Conservation (phyloP, 2,329 filamentous ascomycete species). For the Paraphaeosphaeria minitans region DNA sequence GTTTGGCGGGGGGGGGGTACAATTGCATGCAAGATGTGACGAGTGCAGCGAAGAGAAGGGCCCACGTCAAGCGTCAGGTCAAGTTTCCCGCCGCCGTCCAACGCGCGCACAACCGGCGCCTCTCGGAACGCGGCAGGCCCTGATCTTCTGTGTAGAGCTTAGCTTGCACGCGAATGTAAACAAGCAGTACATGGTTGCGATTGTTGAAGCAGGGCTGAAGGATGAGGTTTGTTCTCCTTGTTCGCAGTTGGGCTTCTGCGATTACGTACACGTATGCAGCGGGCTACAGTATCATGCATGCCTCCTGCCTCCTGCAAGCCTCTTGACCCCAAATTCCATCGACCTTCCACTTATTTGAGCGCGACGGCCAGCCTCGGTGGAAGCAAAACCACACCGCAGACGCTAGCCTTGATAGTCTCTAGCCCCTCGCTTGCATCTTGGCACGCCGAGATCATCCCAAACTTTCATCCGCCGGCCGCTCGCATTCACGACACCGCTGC, state of each 20-base stretch:
- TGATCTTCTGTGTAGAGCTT: conserved; percentile 1
- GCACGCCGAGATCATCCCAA: conserved; percentile 3
- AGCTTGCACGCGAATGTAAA: conserved; percentile 2
- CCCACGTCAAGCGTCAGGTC: background rate
- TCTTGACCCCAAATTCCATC: background rate
- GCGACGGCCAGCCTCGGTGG: background rate
- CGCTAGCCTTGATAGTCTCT: background rate
- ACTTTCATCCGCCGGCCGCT: conserved; percentile 1
- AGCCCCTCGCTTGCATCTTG: background rate
- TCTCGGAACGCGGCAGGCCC: conserved; percentile 5
- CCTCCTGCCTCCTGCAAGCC: background rate
- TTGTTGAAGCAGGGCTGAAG: background rate
- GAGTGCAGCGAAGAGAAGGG: conserved; percentile 7
- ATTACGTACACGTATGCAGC: background rate
- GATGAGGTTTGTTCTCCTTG: too few relatives aligned
- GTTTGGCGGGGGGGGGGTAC: conserved; percentile 8
- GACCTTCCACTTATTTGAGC: background rate
- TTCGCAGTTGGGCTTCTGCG: background rate
- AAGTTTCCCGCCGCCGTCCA: background rate
- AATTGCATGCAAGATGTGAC: conserved; percentile 13
- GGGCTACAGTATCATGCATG: background rate
- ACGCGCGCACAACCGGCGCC: conserved; percentile 1
- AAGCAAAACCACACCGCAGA: background rate
- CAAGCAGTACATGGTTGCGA: background rate
- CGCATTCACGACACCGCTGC: background rate